Base-by-base conservation (phyloP, 164 flowering plant genomes). In the Litsea cubeba region DNA sequence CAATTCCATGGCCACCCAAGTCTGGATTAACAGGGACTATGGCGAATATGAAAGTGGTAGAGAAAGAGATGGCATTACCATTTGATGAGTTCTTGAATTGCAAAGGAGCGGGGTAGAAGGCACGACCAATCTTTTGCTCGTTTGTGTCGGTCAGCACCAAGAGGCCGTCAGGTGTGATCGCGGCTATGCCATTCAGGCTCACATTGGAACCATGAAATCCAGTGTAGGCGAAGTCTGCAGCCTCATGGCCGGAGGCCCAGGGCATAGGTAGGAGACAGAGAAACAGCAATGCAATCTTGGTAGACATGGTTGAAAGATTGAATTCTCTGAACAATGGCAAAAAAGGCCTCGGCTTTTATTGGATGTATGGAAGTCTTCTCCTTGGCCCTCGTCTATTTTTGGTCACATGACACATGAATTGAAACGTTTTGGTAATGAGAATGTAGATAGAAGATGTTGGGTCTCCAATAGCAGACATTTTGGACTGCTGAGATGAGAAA, bases 41-140 rank as follows among this genome's bases (percentile, higher is more conserved):
- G 11, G 76, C 80, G 28, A 83, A 81, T 22, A 79, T 72, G 23
- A 83, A 80, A 28, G 79, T 30, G 40, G 85, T 79, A 14, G 84
- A 81, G 74, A 79, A 83, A 3, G 83, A 76, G 60, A 72, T 49
- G 46, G 51, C 32, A 18, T n/a, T 11, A 50, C 58, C 65, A 18
- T 58, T 71, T 20, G 65, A 28, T 0, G 78, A 63, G 73, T 79
- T 74, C 54, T 62, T 76, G 79, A 81, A 76, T 18, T 23, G 62
- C 11, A 75, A 10, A 5, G 73, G 73, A 12, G 8, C 12, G 0
- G 73, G 46, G 30, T 70, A 72, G 67, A 76, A 76, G 24, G 50
- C 79, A 12, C 35, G 75, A 4, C 79, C 79, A 1, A 49, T 66
- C 40, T n/a, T 6, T 40, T 23, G 54, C n/a, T 5, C 3, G 30